phyloP scores from a whole-genome alignment of 495 filamentous ascomycete species.

The Halenospora varia region DNA sequence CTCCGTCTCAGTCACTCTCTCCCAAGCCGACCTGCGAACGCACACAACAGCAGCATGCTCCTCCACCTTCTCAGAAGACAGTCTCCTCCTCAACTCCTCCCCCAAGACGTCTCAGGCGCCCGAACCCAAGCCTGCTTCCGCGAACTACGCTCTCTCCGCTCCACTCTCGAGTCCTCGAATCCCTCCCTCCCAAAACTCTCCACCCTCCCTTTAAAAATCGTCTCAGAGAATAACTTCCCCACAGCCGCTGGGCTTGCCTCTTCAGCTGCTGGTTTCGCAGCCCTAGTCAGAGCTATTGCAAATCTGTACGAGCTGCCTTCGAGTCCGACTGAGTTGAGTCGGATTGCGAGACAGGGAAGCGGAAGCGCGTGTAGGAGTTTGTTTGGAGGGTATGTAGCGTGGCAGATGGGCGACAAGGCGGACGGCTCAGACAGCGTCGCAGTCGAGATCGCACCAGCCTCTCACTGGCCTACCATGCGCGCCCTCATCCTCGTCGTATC shows the following conservation, averaged over 20 bases:
- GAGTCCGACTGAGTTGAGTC: constrained; percentile 71
- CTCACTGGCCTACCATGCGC: constrained; percentile 93
- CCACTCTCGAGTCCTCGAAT: constrained; percentile 66
- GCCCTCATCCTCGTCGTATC: constrained; percentile 86
- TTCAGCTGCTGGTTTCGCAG: constrained; percentile 91
- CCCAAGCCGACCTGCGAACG: constrained; percentile 88
- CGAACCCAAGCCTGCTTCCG: constrained; percentile 89
- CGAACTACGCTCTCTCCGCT: constrained; percentile 72
- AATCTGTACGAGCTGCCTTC: constrained; percentile 82
- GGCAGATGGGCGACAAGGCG: constrained; percentile 65
- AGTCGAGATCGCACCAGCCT: constrained; percentile 76
- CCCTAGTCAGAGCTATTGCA: constrained; percentile 87
- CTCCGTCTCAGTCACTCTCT: constrained; percentile 92
- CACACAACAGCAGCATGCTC: constrained; percentile 96
- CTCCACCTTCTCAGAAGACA: constrained; percentile 64
- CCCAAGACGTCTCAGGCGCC: constrained; percentile 79
- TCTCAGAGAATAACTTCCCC: constrained; percentile 97
- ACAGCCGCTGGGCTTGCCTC: constrained; percentile 94
- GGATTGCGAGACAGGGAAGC: constrained; percentile 91
- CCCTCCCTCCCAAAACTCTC: constrained; percentile 74
- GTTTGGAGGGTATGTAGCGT: constrained; percentile 94
- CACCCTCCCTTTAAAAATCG: constrained; percentile 68
- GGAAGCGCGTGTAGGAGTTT: constrained; percentile 89
- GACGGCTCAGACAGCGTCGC: constrained; percentile 85
- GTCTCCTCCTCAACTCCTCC: constrained; percentile 78